Conservation (phyloP, 1,284 basidiomycete species). For the Rhizopogon parksii region DNA sequence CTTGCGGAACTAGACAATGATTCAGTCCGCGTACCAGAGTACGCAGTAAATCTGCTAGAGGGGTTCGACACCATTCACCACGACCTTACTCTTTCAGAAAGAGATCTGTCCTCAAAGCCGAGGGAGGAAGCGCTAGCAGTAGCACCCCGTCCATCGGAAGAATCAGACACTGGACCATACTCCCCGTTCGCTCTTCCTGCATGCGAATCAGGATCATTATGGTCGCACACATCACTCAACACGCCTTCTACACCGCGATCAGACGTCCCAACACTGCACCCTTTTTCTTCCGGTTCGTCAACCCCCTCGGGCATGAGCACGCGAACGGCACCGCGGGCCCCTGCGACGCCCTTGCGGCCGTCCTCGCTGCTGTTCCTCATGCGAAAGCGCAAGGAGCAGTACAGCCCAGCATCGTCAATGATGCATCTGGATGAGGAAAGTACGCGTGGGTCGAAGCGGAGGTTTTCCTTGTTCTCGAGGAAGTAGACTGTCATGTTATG, state of each 20-base stretch:
- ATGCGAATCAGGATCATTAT: slow-evolving; percentile 19
- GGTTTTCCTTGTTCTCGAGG: slow-evolving; percentile 26
- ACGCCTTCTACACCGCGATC: slow-evolving; percentile 18
- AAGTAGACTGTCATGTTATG: slow-evolving; percentile 18
- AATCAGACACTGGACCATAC: slow-evolving; percentile 27
- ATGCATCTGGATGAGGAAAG: slow-evolving; percentile 15
- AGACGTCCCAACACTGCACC: slow-evolving; percentile 23
- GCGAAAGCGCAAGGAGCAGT: slow-evolving; percentile 22
- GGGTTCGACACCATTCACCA: slow-evolving; percentile 27
- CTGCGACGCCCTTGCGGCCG: slow-evolving; percentile 20
- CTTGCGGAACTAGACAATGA: slow-evolving; percentile 26
- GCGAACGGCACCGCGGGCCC: slow-evolving; percentile 24
- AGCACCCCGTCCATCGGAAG: slow-evolving; percentile 21
- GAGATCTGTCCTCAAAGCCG: slow-evolving; percentile 24
- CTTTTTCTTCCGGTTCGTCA: slow-evolving; percentile 25
- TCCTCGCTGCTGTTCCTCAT: slow-evolving; percentile 28
- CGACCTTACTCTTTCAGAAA: slow-evolving; percentile 24
- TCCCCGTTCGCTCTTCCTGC: slow-evolving; percentile 26
- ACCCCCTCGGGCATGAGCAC: slow-evolving; percentile 27
- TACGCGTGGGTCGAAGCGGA: slow-evolving; percentile 16
- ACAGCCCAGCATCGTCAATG: slow-evolving; percentile 23
- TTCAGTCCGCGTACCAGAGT: slow-evolving; percentile 24
- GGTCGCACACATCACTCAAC: slow-evolving; percentile 16
- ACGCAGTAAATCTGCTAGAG: slow-evolving; percentile 27
- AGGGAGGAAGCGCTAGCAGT: slow-evolving; percentile 25